Evolutionary conservation across 1,139 yeast genomes (phyloP).

Genomic region (Blastobotrys capitulatus): DNA sequence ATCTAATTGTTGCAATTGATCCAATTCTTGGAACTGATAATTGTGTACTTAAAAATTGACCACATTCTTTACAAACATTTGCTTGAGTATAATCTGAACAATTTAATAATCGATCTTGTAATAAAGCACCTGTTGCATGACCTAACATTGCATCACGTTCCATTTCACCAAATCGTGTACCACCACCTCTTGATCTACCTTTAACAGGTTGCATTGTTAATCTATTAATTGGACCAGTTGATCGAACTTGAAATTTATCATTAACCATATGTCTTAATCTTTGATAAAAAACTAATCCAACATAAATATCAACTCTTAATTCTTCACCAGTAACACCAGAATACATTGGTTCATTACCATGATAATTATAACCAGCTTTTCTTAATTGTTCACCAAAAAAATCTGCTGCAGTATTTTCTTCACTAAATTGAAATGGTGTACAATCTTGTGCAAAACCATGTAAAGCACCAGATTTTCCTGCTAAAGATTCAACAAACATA

Average conservation of each 20-base stretch:
- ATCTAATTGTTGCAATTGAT: conserved; percentile 66
- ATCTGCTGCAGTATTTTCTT: conserved; percentile 93
- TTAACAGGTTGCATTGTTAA: conserved; percentile 99
- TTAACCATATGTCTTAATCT: conserved; percentile 99
- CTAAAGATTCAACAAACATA: conserved; percentile 96
- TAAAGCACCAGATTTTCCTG: conserved; percentile 97
- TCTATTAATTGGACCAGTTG: conserved; percentile 96
- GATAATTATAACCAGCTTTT: conserved; percentile 90
- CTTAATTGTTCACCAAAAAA: conserved; percentile 89
- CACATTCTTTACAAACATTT: conserved; percentile 86
- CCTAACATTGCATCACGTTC: conserved; percentile 99
- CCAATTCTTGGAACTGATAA: conserved; percentile 90
- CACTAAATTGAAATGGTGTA: conserved; percentile 94
- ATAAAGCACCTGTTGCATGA: conserved; percentile 94
- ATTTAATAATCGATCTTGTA: conserved; percentile 92
- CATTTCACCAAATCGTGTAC: conserved; percentile 99
- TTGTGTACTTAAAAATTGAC: conserved; percentile 85
- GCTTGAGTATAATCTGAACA: conserved; percentile 96
- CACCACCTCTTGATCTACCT: conserved; percentile 98
- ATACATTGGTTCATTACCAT: conserved; percentile 98
- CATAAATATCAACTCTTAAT: conserved; percentile 87
- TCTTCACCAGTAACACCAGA: conserved; percentile 99
- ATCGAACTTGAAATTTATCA: conserved; percentile 98
- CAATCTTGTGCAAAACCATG: conserved; percentile 98
- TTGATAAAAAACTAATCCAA: conserved; percentile 96